phyloP scores from a whole-genome alignment of 306 rosid species.

The Prunus mume region DNA sequence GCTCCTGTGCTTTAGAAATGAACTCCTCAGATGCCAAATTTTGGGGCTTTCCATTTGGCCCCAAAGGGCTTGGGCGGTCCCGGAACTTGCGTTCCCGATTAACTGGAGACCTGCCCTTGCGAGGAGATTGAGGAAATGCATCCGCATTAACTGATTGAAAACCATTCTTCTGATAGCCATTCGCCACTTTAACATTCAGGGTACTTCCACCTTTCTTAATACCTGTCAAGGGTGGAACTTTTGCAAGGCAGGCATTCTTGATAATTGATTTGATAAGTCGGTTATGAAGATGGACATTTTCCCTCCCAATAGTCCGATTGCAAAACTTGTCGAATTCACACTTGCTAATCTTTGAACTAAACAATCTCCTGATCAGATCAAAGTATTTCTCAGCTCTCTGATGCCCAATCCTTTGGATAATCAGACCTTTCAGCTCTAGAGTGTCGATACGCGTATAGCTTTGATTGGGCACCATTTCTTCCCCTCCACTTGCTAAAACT shows the following conservation, averaged over 20 bases:
- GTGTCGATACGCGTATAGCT: conserved; percentile 64
- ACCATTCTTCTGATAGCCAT: conserved; percentile 41
- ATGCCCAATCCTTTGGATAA: conserved; percentile 62
- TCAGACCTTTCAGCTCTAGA: conserved; percentile 67
- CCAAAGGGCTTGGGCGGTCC: conserved; percentile 56
- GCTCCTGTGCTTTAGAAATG: conserved; percentile 57
- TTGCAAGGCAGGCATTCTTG: conserved; percentile 69
- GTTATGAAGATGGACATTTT: conserved; percentile 77
- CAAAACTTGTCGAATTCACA: conserved; percentile 66
- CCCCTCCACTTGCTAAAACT: conserved; percentile 20
- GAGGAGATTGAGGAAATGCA: conserved; percentile 42
- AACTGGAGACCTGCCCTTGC: conserved; percentile 47
- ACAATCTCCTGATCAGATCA: conserved; percentile 58
- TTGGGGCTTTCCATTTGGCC: conserved; percentile 59
- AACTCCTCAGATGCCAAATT: conserved; percentile 40
- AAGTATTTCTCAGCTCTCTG: conserved; percentile 73
- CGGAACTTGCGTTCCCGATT: conserved; percentile 39
- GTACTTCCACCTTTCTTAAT: conserved; percentile 31
- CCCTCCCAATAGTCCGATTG: conserved; percentile 66
- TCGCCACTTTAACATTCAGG: conserved; percentile 41
- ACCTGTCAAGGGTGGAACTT: conserved; percentile 57
- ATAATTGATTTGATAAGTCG: conserved; percentile 62
- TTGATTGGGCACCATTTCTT: conserved; percentile 44
- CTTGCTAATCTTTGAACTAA: conserved; percentile 69
- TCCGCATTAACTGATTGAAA: conserved; percentile 51